Conservation (phyloP, 352 stramenopile species). For the Phytophthora melonis region DNA sequence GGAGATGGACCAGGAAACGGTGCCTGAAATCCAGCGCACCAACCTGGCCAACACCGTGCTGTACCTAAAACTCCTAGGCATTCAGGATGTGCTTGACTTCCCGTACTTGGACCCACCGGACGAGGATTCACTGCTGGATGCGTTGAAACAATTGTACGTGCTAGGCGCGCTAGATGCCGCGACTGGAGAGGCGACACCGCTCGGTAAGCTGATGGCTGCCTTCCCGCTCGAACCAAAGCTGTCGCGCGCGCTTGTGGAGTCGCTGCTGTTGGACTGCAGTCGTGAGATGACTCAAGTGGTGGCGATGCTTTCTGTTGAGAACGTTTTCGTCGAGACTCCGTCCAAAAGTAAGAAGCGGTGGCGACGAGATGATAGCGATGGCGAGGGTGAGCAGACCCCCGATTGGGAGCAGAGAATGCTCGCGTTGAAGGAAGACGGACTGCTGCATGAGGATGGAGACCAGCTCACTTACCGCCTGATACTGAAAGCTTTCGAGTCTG, state of each 20-base stretch:
- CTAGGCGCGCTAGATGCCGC: conserved; percentile 66
- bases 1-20: conserved; percentile 96
- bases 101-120: conserved; percentile 75
- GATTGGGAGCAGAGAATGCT: conserved; percentile 58
- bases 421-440: conserved; percentile 44
- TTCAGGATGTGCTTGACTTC: conserved; percentile 79
- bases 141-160: conserved; percentile 78
- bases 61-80: conserved; percentile 78
- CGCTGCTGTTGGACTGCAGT: conserved; percentile 61
- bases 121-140: conserved; percentile 75
- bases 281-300: conserved; percentile 77
- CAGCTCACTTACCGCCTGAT: conserved; percentile 64
- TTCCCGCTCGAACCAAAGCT: conserved; percentile 88
- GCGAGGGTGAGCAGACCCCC: conserved; percentile 23
- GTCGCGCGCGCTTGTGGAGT: conserved; percentile 71
- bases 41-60: conserved; percentile 97
- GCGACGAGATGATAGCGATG: conserved; percentile 23
- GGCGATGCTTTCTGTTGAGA: conserved; percentile 88
- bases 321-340: conserved; percentile 62
- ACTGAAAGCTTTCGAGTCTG: conserved; percentile 51
- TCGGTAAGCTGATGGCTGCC: conserved; percentile 83
- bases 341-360: conserved; percentile 9
- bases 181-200: conserved; percentile 57
- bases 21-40: conserved; percentile 98
- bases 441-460: conserved; percentile 67